Conservation (phyloP, 306 rosid species). For the Sicyos baderoa region DNA sequence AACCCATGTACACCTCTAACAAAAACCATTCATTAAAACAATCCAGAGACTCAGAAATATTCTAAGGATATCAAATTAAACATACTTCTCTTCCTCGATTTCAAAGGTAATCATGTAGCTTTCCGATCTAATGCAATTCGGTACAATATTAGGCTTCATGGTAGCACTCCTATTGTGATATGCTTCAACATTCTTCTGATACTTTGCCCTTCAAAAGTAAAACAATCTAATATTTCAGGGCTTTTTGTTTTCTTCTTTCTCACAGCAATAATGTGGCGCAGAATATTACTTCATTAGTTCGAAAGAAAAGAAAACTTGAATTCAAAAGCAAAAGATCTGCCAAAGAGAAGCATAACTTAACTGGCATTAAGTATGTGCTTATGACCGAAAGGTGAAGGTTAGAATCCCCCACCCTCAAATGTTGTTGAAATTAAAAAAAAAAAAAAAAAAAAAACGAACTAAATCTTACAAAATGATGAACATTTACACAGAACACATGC, state of each 20-base stretch:
- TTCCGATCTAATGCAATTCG: conserved; percentile 96
- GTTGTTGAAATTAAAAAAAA: no score
- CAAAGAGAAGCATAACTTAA: no score
- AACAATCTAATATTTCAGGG: conserved; percentile 18
- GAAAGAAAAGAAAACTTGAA: background rate
- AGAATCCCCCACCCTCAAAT: no score
- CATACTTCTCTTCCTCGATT: conserved; percentile 95
- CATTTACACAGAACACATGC: background rate
- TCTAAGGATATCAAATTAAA: conserved; percentile 15
- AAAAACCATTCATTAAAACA: conserved; percentile 15
- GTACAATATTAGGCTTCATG: conserved; percentile 95
- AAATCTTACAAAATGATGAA: background rate
- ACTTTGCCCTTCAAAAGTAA: conserved; percentile 69
- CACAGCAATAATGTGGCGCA: background rate
- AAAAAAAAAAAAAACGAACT: no score
- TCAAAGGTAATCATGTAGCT: conserved; percentile 89
- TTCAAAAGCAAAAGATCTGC: background rate
- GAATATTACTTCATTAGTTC: no score
- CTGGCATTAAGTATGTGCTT: no score
- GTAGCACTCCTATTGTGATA: conserved; percentile 75
- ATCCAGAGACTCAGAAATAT: conserved; percentile 20
- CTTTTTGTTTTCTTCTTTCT: background rate
- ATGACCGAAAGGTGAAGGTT: no score
- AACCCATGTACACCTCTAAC: no score
- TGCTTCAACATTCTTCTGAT: conserved; percentile 97